Conservation (phyloP, 768 basidiomycete genomes). For the Ephemerocybe angulata region DNA sequence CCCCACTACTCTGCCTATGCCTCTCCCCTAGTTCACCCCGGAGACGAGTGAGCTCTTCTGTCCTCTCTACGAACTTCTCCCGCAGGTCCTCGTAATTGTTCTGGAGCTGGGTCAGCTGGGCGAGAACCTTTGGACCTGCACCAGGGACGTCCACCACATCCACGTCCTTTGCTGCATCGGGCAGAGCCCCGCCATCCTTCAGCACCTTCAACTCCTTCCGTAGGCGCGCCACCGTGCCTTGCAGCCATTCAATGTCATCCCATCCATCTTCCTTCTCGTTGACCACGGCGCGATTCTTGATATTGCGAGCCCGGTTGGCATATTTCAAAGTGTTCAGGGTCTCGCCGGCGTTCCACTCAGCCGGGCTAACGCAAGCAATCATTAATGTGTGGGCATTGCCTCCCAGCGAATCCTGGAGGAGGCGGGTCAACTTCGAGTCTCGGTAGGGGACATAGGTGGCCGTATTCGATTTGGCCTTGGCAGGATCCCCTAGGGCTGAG, state of each 20-base stretch:
- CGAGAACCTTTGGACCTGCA: slow-evolving; percentile 70
- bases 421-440: slow-evolving; percentile 95
- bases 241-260: slow-evolving; percentile 97
- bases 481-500: slow-evolving; percentile 92
- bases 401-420: slow-evolving; percentile 94
- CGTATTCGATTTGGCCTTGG: slow-evolving; percentile 77
- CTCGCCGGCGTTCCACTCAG: slow-evolving; percentile 92
- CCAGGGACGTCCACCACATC: slow-evolving; percentile 44
- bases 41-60: slow-evolving; percentile 79
- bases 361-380: slow-evolving; percentile 97
- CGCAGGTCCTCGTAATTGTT: slow-evolving; percentile 82
- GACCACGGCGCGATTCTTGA: slow-evolving; percentile 89
- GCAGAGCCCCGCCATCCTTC: slow-evolving; percentile 57
- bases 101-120: slow-evolving; percentile 80
- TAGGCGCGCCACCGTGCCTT: slow-evolving; percentile 78
- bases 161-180: slow-evolving; percentile 27
- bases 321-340: slow-evolving; percentile 96
- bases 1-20: slow-evolving; percentile 56
- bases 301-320: slow-evolving; percentile 94
- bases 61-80: slow-evolving; percentile 82
- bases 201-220: slow-evolving; percentile 81
- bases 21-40: slow-evolving; percentile 75
- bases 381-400: slow-evolving; percentile 98
- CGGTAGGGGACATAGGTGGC: slow-evolving; percentile 94
- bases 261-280: slow-evolving; percentile 97